These are phyloP conservation scores for Yamadazyma philogaea DNA, from an alignment of 805 yeast genomes.

Conservation along the genomic window DNA sequence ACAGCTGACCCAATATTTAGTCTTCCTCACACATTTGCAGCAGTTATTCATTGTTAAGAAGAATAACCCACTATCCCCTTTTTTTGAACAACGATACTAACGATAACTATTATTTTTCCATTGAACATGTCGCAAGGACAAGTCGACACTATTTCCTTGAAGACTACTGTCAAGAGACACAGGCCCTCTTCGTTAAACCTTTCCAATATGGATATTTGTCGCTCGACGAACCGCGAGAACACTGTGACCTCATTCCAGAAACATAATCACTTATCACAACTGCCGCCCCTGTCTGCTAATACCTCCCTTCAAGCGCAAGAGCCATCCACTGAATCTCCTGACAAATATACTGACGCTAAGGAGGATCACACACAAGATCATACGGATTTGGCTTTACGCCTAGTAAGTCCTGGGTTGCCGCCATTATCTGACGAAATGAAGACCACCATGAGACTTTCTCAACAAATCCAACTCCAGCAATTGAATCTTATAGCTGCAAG, in stretches of 20 bases:
- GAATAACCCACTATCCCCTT: slow-evolving; percentile 4
- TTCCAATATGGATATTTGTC: slow-evolving; percentile 7
- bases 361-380: neutral
- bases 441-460: slow-evolving; percentile 28
- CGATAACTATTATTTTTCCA: slow-evolving; percentile 1
- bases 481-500: slow-evolving; percentile 30
- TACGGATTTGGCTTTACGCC: slow-evolving; percentile 27
- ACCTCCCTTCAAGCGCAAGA: neutral
- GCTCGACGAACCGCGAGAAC: slow-evolving; percentile 3
- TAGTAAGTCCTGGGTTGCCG: slow-evolving; percentile 35
- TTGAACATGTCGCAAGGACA: slow-evolving; percentile 12
- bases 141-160: slow-evolving; percentile 10
- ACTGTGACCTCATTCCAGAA: neutral
- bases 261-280: neutral
- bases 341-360: neutral
- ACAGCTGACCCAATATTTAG: neutral
- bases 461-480: slow-evolving; percentile 34
- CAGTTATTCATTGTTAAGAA: slow-evolving; percentile 2
- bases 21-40: slow-evolving; percentile 2
- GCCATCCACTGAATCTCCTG: neutral
- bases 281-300: neutral
- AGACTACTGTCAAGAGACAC: slow-evolving; percentile 11
- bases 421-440: slow-evolving; percentile 29
- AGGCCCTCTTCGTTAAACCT: slow-evolving; percentile 16
- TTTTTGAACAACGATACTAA: neutral